These are phyloP conservation scores for Hypoxylon sp. DNA, from an alignment of 2,329 filamentous ascomycete species.

Conservation along the genomic window DNA sequence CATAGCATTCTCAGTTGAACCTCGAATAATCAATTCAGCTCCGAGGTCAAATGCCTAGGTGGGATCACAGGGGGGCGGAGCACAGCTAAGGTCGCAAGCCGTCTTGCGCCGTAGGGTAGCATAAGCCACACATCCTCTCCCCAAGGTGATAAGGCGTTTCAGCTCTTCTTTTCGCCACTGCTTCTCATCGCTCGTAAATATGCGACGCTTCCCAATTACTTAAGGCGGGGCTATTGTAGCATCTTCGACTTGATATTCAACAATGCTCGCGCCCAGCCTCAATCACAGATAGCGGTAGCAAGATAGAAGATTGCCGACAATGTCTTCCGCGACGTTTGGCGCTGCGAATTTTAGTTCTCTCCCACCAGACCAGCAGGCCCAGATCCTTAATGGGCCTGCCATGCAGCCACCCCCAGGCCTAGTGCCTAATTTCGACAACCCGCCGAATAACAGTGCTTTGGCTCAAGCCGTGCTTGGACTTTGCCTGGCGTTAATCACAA, in stretches of 20 bases:
- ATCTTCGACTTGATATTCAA: not conserved
- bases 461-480: not conserved
- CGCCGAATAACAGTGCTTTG: not conserved
- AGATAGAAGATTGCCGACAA: not conserved
- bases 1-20: too few relatives aligned
- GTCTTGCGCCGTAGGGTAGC: too few relatives aligned
- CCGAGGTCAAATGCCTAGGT: too few relatives aligned
- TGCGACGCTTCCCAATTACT: not conserved
- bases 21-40: too few relatives aligned
- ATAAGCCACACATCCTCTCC: too few relatives aligned
- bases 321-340: conserved; percentile 3
- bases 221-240: too few relatives aligned
- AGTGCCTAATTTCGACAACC: conserved; percentile 4
- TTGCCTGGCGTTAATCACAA: not conserved
- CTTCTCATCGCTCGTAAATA: not conserved
- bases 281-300: not conserved
- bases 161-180: too few relatives aligned
- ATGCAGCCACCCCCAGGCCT: conserved; percentile 2
- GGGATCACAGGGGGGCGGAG: too few relatives aligned
- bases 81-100: too few relatives aligned
- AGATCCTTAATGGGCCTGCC: conserved; percentile 3
- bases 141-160: too few relatives aligned
- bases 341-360: not conserved
- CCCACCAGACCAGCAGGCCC: conserved; percentile 3
- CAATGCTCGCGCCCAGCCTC: not conserved